Evolutionary conservation across 2,329 filamentous ascomycete genomes (phyloP), one percentile per base, ranked within the genome.

Genomic region (Nigrospora sphaerica): DNA sequence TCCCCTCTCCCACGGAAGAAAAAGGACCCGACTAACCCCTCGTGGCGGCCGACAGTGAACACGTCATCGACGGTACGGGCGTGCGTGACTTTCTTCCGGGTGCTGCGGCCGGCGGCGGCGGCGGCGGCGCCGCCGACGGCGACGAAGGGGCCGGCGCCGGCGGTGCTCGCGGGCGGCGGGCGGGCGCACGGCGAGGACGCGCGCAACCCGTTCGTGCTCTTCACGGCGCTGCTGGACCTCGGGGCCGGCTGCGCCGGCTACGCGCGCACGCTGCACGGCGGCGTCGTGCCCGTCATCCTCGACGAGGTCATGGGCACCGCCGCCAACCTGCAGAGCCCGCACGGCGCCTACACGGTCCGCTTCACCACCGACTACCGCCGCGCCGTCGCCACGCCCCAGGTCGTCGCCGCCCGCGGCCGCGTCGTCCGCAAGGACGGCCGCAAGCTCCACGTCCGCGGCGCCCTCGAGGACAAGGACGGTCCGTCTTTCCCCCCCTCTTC

Each of bases 271-370:
- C 52, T 55, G 49, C 59, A 62, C 52, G 59, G 60, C 19, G 59
- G 60, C 1, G 44, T 61, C 33, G 56, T 54, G 50, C 54, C 49
- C 3, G 53, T 62, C 12, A 51, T 62, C 12, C 47, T 62, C 47
- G 58, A 62, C 49, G 58, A 62, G 49, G 55, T 61, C 23, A 60
- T 62, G 57, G 58, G 58, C 6, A 61, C 55, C n/a, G 56, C 55
- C 34, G 59, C 57, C 19, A 60, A 59, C 38, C 38, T 52, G 12
- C 58, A 61, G 35, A 39, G 47, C 31, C 56, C 48, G 11, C 40
- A 58, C 42, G 57, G 57, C 17, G 54, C 59, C 11, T 60, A 54
- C 40, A 62, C 59, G 6, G 53, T 49, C 9, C 49, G 44, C 35
- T 52, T 62, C 32, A 61, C 53, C 44, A 57, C 60, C 4, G 49